Evolutionary conservation across 768 basidiomycete species (phyloP).

Genomic region (Gymnopilus dilepis): DNA sequence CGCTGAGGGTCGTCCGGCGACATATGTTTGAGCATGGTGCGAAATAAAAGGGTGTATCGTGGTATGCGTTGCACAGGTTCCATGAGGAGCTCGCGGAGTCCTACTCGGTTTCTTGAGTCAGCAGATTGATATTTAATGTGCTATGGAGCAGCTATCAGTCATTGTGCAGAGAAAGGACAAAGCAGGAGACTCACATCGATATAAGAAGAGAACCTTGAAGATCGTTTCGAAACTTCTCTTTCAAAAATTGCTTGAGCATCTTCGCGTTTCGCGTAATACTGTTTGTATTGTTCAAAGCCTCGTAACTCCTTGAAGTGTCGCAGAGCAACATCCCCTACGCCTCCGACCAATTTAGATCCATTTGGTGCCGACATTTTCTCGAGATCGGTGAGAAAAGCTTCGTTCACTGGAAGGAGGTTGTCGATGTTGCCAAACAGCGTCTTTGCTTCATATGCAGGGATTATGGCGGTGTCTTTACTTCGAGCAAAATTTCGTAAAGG

Average conservation of each 20-base stretch:
- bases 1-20: constrained; percentile 77
- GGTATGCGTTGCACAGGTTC: constrained; percentile 97
- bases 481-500: constrained; percentile 87
- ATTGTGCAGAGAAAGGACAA: constrained; percentile 10
- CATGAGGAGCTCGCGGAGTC: constrained; percentile 90
- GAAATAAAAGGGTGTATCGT: constrained; percentile 90
- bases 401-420: constrained; percentile 86
- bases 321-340: constrained; percentile 85
- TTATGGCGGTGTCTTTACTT: constrained; percentile 84
- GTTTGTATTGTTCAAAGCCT: constrained; percentile 91
- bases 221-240: constrained; percentile 78
- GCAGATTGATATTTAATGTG: constrained; percentile 85
- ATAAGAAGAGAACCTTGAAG: constrained; percentile 82
- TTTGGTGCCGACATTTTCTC: constrained; percentile 77
- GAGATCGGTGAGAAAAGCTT: constrained; percentile 82
- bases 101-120: constrained; percentile 80
- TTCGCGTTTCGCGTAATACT: constrained; percentile 91
- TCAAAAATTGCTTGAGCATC: constrained; percentile 91
- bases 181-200: constrained; percentile 69
- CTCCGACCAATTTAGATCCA: constrained; percentile 58
- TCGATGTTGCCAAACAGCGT: constrained; percentile 95
- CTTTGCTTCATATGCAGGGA: constrained; percentile 90
- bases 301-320: constrained; percentile 83
- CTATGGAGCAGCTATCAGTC: constrained; percentile 41
- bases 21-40: constrained; percentile 93